These are phyloP conservation scores for Calonectria naviculata DNA, from an alignment of 2,329 filamentous ascomycete genomes.

Conservation along the genomic window DNA sequence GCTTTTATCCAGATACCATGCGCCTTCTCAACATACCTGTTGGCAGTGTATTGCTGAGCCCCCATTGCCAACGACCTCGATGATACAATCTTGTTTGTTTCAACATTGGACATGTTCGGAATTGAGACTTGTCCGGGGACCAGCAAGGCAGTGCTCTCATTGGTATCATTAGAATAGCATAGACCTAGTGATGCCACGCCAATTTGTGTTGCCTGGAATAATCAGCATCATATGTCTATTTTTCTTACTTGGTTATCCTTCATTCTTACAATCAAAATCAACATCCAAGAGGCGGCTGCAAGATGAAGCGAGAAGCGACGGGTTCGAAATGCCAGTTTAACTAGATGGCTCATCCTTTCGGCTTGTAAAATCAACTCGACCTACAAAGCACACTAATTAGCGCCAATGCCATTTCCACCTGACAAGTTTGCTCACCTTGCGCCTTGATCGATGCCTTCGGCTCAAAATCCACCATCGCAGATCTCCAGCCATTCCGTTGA, in stretches of 20 bases:
- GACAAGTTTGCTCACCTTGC: slow-evolving; percentile 47
- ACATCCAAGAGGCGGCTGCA: slow-evolving; percentile 30
- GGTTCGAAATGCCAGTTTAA: slow-evolving; percentile 29
- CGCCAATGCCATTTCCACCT: too few species aligned
- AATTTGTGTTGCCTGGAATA: slow-evolving; percentile 51
- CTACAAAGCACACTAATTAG: slow-evolving; percentile 10
- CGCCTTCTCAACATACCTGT: slow-evolving; percentile 41
- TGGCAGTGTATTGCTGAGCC: slow-evolving; percentile 56
- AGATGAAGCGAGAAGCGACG: slow-evolving; percentile 25
- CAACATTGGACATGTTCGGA: slow-evolving; percentile 49
- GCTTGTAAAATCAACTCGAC: slow-evolving; percentile 32
- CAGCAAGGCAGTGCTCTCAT: slow-evolving; percentile 46
- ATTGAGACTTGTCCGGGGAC: slow-evolving; percentile 48
- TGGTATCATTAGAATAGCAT: slow-evolving; percentile 54
- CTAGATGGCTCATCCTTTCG: slow-evolving; percentile 33
- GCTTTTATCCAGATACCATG: fast-evolving
- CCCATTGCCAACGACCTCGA: slow-evolving; percentile 33
- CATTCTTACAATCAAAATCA: slow-evolving; percentile 23
- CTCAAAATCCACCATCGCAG: slow-evolving; percentile 59
- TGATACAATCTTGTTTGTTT: slow-evolving; percentile 43
- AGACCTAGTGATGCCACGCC: slow-evolving; percentile 55
- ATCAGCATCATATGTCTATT: background rate
- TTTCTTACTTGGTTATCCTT: too few species aligned
- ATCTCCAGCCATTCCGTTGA: slow-evolving; percentile 56
- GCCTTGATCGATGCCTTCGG: slow-evolving; percentile 47